Base-by-base conservation (phyloP, 1,284 basidiomycete species). In the Ustilago lituana region DNA sequence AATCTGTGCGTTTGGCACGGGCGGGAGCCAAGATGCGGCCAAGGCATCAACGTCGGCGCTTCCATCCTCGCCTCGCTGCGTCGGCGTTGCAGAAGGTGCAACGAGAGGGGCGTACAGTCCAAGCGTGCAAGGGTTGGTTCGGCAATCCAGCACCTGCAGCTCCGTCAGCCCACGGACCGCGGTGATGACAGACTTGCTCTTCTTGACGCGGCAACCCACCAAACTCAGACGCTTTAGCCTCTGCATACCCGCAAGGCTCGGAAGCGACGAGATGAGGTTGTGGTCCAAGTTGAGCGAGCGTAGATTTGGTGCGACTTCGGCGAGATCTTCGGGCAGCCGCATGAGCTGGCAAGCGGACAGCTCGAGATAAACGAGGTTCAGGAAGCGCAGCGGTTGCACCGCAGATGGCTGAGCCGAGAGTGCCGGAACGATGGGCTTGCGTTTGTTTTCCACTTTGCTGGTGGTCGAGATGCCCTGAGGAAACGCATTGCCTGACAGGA, bases 311-410 rank as follows among this genome's bases (percentile, higher is more conserved):
- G 89, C 85, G 45, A 91, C 83, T 35, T 81, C 78, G 32, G 87
- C 86, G 61, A 98, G 85, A 33, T 88, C 86, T 52, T 84, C 74
- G 4, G 95, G 93, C 52, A 97, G 87, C 39, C 81, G 78, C 24
- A 88, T 89, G 56, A 98, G 85, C 62, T 92, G 89, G 82, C 96
- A 98, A 40, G 89, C 92, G 11, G 94, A 93, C 33, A 93, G 85
- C 84, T 99, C 95, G 74, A 98, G 86, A 84, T 98, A 98, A 35
- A 92, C 86, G 74, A 99, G 86, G 78, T 93, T 91, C 84, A 93
- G 93, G 83, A 91, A 91, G 14, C 62, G 55, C 12, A 69, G 38
- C 4, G 56, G 54, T 35, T 58, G 65, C 20, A 35, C 14, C 22
- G 44, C 35, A 12, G 43, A 14, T 19, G 52, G 24, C 38, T 41